These are phyloP conservation scores for Herpetospermum pedunculosum DNA, from an alignment of 306 rosid genomes.

Conservation along the genomic window DNA sequence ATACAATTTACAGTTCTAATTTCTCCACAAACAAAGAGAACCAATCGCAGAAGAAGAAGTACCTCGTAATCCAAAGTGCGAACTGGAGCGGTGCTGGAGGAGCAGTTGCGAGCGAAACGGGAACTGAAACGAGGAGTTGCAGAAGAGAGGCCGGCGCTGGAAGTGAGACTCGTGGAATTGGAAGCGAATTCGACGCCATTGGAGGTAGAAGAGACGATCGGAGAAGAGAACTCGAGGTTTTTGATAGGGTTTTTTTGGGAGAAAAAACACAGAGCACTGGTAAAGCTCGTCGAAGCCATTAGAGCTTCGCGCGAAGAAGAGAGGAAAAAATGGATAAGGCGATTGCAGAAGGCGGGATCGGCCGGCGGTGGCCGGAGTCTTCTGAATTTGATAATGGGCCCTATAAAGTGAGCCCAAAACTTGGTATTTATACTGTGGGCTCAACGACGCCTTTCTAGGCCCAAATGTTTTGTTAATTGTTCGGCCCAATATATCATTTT, in stretches of 20 bases:
- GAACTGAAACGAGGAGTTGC: conserved; percentile 9
- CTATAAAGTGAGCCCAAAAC: not conserved
- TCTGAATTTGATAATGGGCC: not conserved
- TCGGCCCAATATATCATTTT: not conserved
- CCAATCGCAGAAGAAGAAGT: not conserved
- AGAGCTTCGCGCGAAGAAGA: conserved; percentile 1
- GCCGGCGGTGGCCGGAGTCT: not conserved
- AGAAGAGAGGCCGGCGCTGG: not conserved
- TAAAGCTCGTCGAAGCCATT: conserved; percentile 9
- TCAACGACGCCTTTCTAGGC: not conserved
- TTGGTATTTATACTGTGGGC: not conserved
- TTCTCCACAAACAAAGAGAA: conserved; percentile 6
- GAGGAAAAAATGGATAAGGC: not conserved
- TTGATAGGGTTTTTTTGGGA: conserved; percentile 25
- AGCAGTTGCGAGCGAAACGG: conserved; percentile 26
- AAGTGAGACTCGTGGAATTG: not conserved
- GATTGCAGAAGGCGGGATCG: not conserved
- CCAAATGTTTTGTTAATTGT: too few species aligned
- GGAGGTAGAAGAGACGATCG: not conserved
- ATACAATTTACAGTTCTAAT: not conserved
- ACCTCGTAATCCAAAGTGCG: conserved; percentile 62
- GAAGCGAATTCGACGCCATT: conserved; percentile 16
- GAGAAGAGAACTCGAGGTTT: conserved; percentile 16
- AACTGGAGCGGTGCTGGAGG: conserved; percentile 37
- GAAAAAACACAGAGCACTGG: conserved; percentile 12